Percentiles rank a stretch among this genome's conserved stretches.
Conservation (phyloP, 2,329 filamentous ascomycete genomes). For the Diaporthe vexans region DNA sequence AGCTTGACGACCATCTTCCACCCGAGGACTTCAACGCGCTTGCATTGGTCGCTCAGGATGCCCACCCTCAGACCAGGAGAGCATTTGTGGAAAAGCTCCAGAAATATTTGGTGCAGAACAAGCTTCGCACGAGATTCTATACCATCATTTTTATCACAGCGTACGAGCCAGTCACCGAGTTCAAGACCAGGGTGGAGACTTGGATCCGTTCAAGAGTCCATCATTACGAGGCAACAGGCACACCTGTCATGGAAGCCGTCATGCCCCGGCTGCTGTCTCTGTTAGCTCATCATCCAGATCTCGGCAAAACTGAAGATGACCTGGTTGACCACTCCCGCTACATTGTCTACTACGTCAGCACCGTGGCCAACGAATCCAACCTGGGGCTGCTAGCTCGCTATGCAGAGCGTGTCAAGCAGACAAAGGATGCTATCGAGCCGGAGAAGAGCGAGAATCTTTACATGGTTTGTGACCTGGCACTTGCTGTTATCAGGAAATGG, state of each 20-base stretch:
- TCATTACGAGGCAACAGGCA: conserved; percentile 70
- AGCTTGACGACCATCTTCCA: conserved; percentile 81
- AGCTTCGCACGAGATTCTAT: conserved; percentile 83
- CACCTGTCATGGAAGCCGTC: conserved; percentile 81
- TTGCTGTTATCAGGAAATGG: conserved; percentile 85
- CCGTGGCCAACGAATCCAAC: conserved; percentile 88
- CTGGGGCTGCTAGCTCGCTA: conserved; percentile 91
- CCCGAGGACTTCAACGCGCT: conserved; percentile 84
- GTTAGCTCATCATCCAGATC: conserved; percentile 95
- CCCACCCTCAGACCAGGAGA: conserved; percentile 78
- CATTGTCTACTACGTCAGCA: conserved; percentile 88
- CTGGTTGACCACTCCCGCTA: conserved; percentile 89
- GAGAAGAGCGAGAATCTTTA: conserved; percentile 82
- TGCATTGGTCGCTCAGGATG: conserved; percentile 85
- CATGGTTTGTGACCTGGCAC: conserved; percentile 87
- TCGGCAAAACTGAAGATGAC: conserved; percentile 74
- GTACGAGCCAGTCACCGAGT: conserved; percentile 83
- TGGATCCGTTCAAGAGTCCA: conserved; percentile 89
- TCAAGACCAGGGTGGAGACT: conserved; percentile 83
- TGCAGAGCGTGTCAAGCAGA: conserved; percentile 92
- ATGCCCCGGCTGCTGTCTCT: conserved; percentile 89
- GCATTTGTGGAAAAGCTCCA: conserved; percentile 89
- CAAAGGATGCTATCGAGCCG: conserved; percentile 81
- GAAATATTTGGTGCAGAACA: conserved; percentile 85
- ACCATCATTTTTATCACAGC: conserved; percentile 91